Base-by-base conservation (phyloP, 108 stramenopile species). In the Skeletonema marinoi region DNA sequence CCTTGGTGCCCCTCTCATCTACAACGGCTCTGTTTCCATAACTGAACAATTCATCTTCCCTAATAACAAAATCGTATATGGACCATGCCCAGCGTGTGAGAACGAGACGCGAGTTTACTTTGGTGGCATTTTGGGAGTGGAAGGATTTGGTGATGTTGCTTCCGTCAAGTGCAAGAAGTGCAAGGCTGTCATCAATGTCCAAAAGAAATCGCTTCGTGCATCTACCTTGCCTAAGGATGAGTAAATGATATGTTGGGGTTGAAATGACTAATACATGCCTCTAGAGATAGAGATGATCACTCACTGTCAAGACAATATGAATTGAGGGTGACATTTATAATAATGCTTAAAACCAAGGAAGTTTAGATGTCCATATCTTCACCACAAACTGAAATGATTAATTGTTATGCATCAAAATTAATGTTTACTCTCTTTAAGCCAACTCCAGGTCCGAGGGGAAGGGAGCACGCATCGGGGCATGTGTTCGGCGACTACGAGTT, bases 51-150 rank as follows among this genome's bases (percentile, higher is more conserved):
- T 90, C 70, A 67, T 97, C 65, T 97, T 97, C 65, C 67, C 60
- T 6, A 81, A 97, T 60, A 89, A 89, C 56, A 74, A 88, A 64
- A 77, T 98, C 61, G 96, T 92, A 0, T 90, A 89, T 42, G 98
- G 98, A 32, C 96, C 98, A n/a, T 98, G 98, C 83, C 98, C 98
- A 30, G 80, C 80, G 16, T 98, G 98, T 81, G 92, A 90, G 56
- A 80, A 66, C 2, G 85, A 90, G 56, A 95, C 94, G 72, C 74
- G 93, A 54, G 81, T 98, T 38, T 98, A 93, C 88, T 98, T 98
- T 78, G 98, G 98, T 36, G 85, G 93, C 68, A 95, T 98, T 71
- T 78, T 98, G 46, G 95, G 95, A 61, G 94, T 96, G 2, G 89
- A 98, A 75, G 97, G 95, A 61, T 92, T 88, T 78, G 68, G 59